phyloP scores from a whole-genome alignment of 495 filamentous ascomycete species.

The Xylaria sp. region DNA sequence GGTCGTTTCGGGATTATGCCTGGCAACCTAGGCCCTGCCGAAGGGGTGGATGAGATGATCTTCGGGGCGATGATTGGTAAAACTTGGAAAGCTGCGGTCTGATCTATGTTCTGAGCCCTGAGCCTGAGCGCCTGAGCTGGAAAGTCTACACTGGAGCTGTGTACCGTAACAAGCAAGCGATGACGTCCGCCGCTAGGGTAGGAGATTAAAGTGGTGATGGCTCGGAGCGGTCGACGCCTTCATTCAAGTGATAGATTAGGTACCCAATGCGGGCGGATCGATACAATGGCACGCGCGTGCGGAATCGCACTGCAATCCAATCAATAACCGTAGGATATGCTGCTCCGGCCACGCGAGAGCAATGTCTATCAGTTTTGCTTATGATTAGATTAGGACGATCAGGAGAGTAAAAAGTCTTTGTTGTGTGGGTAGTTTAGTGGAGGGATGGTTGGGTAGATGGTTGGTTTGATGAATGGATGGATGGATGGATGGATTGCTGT shows the following conservation, averaged over 20 bases:
- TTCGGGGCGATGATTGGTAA: conserved; percentile 23
- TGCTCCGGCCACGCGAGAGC: conserved; percentile 13
- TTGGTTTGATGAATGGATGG: neutral
- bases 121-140: no score
- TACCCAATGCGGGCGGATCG: conserved; percentile 16
- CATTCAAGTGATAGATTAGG: conserved; percentile 18
- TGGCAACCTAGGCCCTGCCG: conserved; percentile 15
- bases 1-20: conserved; percentile 9
- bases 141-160: conserved; percentile 7
- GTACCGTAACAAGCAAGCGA: conserved; percentile 19
- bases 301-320: conserved; percentile 20
- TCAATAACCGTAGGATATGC: conserved; percentile 18
- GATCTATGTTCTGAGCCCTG: conserved; percentile 13
- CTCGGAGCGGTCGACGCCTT: conserved; percentile 10
- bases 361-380: conserved; percentile 15
- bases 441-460: neutral
- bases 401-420: conserved; percentile 14
- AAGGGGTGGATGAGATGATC: conserved; percentile 20
- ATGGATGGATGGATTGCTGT: conserved; percentile 12
- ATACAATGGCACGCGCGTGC: conserved; percentile 14
- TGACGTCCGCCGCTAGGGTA: conserved; percentile 25
- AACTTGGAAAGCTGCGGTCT: conserved; percentile 16
- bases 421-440: neutral
- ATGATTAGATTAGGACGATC: conserved; percentile 8
- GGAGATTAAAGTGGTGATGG: conserved; percentile 21